Conservation (phyloP, 305 asterid genomes). For the Fraxinus ornus region DNA sequence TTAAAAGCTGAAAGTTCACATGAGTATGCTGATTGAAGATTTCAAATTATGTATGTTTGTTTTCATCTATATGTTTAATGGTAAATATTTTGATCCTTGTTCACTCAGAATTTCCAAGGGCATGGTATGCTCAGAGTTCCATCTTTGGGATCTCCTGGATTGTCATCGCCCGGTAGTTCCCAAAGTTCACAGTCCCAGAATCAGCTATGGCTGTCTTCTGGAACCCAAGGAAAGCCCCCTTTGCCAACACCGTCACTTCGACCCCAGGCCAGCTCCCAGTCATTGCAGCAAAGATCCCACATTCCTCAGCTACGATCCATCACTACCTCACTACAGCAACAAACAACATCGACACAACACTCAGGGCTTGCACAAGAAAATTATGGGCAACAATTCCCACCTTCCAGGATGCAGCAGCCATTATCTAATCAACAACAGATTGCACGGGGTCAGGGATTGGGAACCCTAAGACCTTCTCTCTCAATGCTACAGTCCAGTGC, state of each 20-base stretch:
- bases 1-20: slow-evolving; percentile 16
- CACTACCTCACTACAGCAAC: slow-evolving; percentile 53
- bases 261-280: slow-evolving; percentile 61
- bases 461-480: slow-evolving; percentile 60
- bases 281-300: slow-evolving; percentile 70
- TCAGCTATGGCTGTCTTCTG: slow-evolving; percentile 83
- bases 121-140: slow-evolving; percentile 71
- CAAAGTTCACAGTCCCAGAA: slow-evolving; percentile 58
- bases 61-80: not conserved
- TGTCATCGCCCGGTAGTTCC: slow-evolving; percentile 53
- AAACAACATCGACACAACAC: slow-evolving; percentile 46
- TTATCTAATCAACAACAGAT: slow-evolving; percentile 63
- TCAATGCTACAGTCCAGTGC: slow-evolving; percentile 43
- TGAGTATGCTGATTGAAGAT: slow-evolving; percentile 3
- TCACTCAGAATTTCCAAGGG: slow-evolving; percentile 67
- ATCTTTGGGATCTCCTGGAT: slow-evolving; percentile 56
- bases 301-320: slow-evolving; percentile 51
- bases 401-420: slow-evolving; percentile 59
- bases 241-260: slow-evolving; percentile 62
- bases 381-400: slow-evolving; percentile 51
- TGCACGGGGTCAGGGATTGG: slow-evolving; percentile 53
- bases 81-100: slow-evolving; percentile 4
- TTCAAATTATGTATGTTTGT: not conserved
- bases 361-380: slow-evolving; percentile 60
- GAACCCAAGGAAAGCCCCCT: slow-evolving; percentile 76